A percentile compares a stretch with the other conserved stretches of the same genome.
These are phyloP conservation scores for Mucor lusitanicus DNA, from an alignment of 371 early-diverging fungal species.

Conservation along the genomic window DNA sequence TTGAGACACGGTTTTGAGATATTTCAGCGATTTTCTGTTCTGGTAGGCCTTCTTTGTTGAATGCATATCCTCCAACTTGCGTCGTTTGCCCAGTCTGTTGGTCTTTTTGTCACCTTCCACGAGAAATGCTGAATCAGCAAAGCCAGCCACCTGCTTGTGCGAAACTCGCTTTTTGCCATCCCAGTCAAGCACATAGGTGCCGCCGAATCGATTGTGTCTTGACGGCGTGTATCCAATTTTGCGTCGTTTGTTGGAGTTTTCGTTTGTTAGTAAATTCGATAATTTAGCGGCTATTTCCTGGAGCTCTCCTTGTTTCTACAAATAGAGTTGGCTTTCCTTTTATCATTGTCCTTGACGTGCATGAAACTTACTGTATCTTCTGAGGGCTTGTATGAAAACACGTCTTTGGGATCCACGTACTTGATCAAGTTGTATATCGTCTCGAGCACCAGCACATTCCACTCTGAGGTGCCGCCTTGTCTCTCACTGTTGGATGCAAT, in stretches of 20 bases:
- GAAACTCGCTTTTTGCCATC: slow-evolving; percentile 41
- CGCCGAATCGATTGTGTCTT: slow-evolving; percentile 66
- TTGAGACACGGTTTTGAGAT: slow-evolving; percentile 36
- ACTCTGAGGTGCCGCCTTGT: slow-evolving; percentile 57
- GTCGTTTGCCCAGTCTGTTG: slow-evolving; percentile 31
- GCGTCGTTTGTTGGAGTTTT: slow-evolving; percentile 21
- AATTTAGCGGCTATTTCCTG: slow-evolving; percentile 21
- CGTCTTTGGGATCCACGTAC: slow-evolving; percentile 51
- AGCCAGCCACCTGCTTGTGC: slow-evolving; percentile 47
- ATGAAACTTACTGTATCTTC: slow-evolving; percentile 1
- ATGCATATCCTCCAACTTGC: slow-evolving; percentile 36
- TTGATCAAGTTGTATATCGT: slow-evolving; percentile 61
- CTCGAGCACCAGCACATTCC: slow-evolving; percentile 68
- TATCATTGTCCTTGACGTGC: neutral
- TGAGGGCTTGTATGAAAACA: slow-evolving; percentile 22
- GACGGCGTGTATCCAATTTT: slow-evolving; percentile 22
- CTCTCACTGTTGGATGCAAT: slow-evolving; percentile 58
- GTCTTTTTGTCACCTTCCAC: slow-evolving; percentile 50
- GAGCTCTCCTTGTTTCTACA: slow-evolving; percentile 8
- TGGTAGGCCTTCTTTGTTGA: slow-evolving; percentile 24
- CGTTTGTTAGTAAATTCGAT: slow-evolving; percentile 31
- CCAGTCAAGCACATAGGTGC: slow-evolving; percentile 51
- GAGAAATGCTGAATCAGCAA: slow-evolving; percentile 38
- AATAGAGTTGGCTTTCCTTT: neutral
- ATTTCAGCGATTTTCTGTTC: slow-evolving; percentile 19